phyloP scores from a whole-genome alignment of 768 basidiomycete species.

The Lactifluus rugatus region DNA sequence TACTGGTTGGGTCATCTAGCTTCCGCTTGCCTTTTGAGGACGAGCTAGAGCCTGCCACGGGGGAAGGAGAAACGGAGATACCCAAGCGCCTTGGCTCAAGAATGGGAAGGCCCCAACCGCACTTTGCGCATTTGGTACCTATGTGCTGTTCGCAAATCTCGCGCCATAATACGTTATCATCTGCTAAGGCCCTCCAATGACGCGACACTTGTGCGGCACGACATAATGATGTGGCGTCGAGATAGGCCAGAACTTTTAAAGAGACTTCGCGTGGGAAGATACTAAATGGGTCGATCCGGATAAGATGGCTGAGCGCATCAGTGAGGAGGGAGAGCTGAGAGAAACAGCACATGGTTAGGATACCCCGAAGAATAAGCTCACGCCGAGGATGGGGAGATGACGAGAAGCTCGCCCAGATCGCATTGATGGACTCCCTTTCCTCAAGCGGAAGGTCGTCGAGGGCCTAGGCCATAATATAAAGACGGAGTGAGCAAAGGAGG shows the following conservation, averaged over 20 bases:
- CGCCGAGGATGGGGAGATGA: slow-evolving; percentile 86
- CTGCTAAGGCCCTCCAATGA: slow-evolving; percentile 80
- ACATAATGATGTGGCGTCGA: slow-evolving; percentile 89
- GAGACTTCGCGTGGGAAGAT: slow-evolving; percentile 85
- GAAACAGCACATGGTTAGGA: slow-evolving; percentile 99
- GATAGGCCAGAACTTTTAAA: slow-evolving; percentile 76
- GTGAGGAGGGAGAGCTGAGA: slow-evolving; percentile 94
- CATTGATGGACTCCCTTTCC: slow-evolving; percentile 81
- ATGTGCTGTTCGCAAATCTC: slow-evolving; percentile 98
- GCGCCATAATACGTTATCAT: slow-evolving; percentile 93
- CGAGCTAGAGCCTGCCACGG: slow-evolving; percentile 22
- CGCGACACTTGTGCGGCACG: slow-evolving; percentile 86
- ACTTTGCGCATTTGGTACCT: slow-evolving; percentile 91
- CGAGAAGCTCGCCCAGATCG: slow-evolving; percentile 95
- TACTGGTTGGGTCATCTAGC: slow-evolving; percentile 22
- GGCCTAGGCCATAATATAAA: slow-evolving; percentile 42
- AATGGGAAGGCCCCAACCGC: slow-evolving; percentile 94
- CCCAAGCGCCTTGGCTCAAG: slow-evolving; percentile 62
- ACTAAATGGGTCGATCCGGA: slow-evolving; percentile 90
- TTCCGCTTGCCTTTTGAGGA: slow-evolving; percentile 31
- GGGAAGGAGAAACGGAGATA: slow-evolving; percentile 30
- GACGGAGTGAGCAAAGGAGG: neutral
- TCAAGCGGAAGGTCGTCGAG: slow-evolving; percentile 79
- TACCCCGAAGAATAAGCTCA: slow-evolving; percentile 89
- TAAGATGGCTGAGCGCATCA: slow-evolving; percentile 83